Conservation (phyloP, 345 rosid genomes). For the Rhodamnia rubescens region DNA sequence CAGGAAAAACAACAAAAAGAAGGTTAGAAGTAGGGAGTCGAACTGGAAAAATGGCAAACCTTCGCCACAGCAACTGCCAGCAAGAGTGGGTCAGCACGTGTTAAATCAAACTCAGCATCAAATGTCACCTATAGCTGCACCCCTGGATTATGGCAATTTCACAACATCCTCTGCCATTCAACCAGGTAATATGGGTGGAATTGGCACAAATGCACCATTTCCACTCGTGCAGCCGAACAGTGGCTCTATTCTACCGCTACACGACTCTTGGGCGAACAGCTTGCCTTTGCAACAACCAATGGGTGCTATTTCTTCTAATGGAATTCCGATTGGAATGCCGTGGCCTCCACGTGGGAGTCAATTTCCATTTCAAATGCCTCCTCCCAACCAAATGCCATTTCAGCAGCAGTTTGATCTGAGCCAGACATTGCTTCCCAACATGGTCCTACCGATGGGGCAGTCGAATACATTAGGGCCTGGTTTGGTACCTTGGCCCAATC, state of each 20-base stretch:
- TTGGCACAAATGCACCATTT: slow-evolving; percentile 19
- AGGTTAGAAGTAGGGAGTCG: slow-evolving; percentile 25
- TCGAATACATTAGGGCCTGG: slow-evolving; percentile 24
- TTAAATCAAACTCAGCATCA: slow-evolving; percentile 14
- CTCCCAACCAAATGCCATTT: slow-evolving; percentile 25
- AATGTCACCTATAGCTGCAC: slow-evolving; percentile 7
- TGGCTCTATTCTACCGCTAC: slow-evolving; percentile 12
- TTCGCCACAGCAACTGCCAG: slow-evolving; percentile 19
- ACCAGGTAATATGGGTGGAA: slow-evolving; percentile 18
- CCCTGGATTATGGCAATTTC: slow-evolving; percentile 11
- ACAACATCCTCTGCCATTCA: slow-evolving; percentile 7
- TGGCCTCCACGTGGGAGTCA: slow-evolving; percentile 43
- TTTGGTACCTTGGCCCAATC: slow-evolving; percentile 36
- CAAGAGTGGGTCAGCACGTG: slow-evolving; percentile 1
- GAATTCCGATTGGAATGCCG: slow-evolving; percentile 34
- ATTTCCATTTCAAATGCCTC: slow-evolving; percentile 23
- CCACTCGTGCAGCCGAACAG: slow-evolving; percentile 14
- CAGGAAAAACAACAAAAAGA: slow-evolving; percentile 41
- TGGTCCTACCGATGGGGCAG: slow-evolving; percentile 28
- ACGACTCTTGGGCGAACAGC: slow-evolving; percentile 26
- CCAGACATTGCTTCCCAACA: slow-evolving; percentile 25
- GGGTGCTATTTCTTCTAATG: slow-evolving; percentile 12
- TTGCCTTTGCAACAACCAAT: slow-evolving; percentile 18
- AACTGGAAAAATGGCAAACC: slow-evolving; percentile 25
- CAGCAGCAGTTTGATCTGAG: slow-evolving; percentile 41